Evolutionary conservation across 176 grass and related monocot species (phyloP), one percentile per base, ranked within the genome.

Genomic region (Cenchrus purpureus): DNA sequence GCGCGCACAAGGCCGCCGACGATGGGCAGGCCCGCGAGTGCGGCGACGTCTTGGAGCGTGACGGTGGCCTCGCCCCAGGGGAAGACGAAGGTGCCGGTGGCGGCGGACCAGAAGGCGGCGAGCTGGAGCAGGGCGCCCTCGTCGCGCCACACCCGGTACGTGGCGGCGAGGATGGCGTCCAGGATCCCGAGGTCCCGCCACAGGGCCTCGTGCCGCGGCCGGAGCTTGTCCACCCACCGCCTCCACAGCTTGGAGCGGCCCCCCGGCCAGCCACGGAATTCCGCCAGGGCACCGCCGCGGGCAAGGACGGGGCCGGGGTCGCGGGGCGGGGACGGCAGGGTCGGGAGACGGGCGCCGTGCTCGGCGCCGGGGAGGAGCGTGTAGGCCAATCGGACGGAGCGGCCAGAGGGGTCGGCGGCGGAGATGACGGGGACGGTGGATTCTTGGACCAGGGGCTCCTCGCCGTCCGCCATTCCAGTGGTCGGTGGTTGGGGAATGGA

Each of bases 31-130:
- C 87, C 91, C 0, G 61, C 87, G 25, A 93, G 91, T 50, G 82
- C 28, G 22, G 56, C n/a, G 6, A 83, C 28, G 58, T 93, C 91
- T 70, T 91, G 73, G 6, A 93, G 56, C 12, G 91, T 82, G 4
- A 93, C 62, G 5, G 91, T 93, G 44, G 68, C 88, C 79, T 93
- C 82, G 10, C 72, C 88, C 91, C 88, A 93, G 4, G 88, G 85
- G 79, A 91, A 88, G 31, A 83, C 59, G 50, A 93, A 93, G 29
- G 85, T 82, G 45, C 68, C 79, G 66, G 91, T 90, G 43, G 61
- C 73, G 17, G 20, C 31, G 37, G 50, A 90, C 91, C 88, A 93
- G 64, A 85, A 90, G 2, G 73, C 65, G 1, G 85, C 12, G 32
- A 90, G 59, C 77, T 89, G 81, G 42, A 91, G 42, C 62, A 91